Evolutionary conservation across 148 eudicot species (phyloP).

Genomic region (Camellia granthamiana): DNA sequence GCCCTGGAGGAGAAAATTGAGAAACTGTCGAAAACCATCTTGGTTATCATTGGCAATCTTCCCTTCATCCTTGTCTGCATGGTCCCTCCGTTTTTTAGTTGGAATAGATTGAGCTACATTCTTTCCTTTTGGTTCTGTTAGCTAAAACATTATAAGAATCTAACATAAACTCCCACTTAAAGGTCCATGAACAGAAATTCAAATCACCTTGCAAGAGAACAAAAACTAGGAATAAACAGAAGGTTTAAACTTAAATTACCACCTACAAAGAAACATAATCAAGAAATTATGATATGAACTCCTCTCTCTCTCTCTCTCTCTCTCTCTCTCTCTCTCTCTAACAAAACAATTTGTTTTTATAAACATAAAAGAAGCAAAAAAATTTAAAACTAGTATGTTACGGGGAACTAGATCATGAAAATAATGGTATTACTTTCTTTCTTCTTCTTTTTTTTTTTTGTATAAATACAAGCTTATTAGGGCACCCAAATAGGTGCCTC

Average conservation of each 20-base stretch:
- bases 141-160: slow-evolving; percentile 29
- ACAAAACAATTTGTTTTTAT: too few species aligned
- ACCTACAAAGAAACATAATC: not conserved
- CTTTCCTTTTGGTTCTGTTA: slow-evolving; percentile 41
- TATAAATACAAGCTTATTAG: too few species aligned
- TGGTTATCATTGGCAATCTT: slow-evolving; percentile 35
- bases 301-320: too few species aligned
- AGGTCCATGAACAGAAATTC: not conserved
- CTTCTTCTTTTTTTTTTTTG: too few species aligned
- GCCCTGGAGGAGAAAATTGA: slow-evolving; percentile 45
- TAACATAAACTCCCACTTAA: slow-evolving; percentile 11
- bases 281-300: too few species aligned
- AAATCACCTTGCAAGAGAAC: not conserved
- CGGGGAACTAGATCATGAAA: too few species aligned
- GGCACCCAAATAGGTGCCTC: too few species aligned
- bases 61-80: slow-evolving; percentile 42
- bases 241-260: not conserved
- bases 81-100: slow-evolving; percentile 49
- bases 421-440: too few species aligned
- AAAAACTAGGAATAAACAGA: not conserved
- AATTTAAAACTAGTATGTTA: too few species aligned
- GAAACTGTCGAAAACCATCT: slow-evolving; percentile 41
- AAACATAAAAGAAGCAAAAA: too few species aligned
- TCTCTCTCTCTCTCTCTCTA: too few species aligned
- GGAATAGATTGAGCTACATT: slow-evolving; percentile 58